Evolutionary conservation across 1,139 yeast species (phyloP), one percentile per base, ranked within the genome.

Genomic region (Taphrina betulina): DNA sequence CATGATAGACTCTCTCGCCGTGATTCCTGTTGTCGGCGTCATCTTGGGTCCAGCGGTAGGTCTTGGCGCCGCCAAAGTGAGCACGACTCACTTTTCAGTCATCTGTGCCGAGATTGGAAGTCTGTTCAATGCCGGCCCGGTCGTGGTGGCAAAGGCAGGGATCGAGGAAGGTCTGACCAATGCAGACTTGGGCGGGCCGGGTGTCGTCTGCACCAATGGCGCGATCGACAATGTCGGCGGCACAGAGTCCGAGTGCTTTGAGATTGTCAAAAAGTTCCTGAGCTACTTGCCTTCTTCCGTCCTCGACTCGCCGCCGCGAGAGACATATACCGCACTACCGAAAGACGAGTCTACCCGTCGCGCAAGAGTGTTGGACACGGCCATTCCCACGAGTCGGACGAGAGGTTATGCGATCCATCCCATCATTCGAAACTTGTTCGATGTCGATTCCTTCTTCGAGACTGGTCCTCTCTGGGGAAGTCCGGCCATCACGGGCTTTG

Each of bases 111-210:
- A 40, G 20, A 10, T 40, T 10, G 54, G 54, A 12, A 26, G 38
- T 24, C 36, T 50, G 34, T 50, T 50, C 54, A 50, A 50, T 40
- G 54, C 54, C 26, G 54, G 54, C n/a, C 54, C 54, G 14, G 40
- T 50, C 20, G 46, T 50, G 12, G 54, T 50, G 17, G 54, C 38
- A 19, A 40, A 33, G 41, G 54, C 54, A 4, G 54, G 54, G 5
- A 38, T 50, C 22, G 54, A 50, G 37, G 54, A 38, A 50, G 54
- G 54, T 5, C 40, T 50, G 35, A 40, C 41, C n/a, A 50, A 50
- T 16, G 37, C 46, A 5, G 54, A 50, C 41, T 26, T 50, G 14
- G 54, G 54, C 19, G 54, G 54, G 5, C 54, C 54, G 2, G 46
- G 46, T 17, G 46, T 50, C 46, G 54, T 50, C 41, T 50, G 54